phyloP scores from a whole-genome alignment of 441 rosid genomes.

The Pelargonium australe region DNA sequence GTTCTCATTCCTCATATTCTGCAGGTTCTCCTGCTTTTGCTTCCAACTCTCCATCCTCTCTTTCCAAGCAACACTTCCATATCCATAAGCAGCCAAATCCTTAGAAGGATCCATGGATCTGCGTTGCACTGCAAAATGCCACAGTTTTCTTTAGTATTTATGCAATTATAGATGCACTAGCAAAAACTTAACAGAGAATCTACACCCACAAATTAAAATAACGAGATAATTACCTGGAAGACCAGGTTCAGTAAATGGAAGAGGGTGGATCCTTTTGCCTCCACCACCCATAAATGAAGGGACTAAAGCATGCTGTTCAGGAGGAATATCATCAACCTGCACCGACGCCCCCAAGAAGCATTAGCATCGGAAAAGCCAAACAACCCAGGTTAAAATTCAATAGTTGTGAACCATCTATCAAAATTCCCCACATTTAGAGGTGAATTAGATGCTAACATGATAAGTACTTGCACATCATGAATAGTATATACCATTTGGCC shows the following conservation, averaged over 20 bases:
- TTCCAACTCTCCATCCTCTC: slow-evolving; percentile 59
- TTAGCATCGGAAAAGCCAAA: background rate
- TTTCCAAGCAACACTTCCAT: slow-evolving; percentile 74
- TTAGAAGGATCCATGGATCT: slow-evolving; percentile 63
- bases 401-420: background rate
- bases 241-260: slow-evolving; percentile 27
- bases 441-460: too few species aligned
- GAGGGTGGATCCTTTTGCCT: slow-evolving; percentile 31
- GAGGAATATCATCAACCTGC: slow-evolving; percentile 36
- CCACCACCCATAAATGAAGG: slow-evolving; percentile 29
- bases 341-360: slow-evolving; percentile 1
- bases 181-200: background rate
- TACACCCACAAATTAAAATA: background rate
- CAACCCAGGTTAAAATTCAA: background rate
- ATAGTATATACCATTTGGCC: slow-evolving; percentile 31
- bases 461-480: too few species aligned
- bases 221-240: slow-evolving; percentile 20
- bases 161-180: background rate
- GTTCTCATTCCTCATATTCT: slow-evolving; percentile 29
- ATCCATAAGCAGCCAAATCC: slow-evolving; percentile 67
- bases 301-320: slow-evolving; percentile 41
- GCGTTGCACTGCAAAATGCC: slow-evolving; percentile 35
- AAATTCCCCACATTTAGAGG: too few species aligned
- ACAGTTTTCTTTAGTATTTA: background rate
- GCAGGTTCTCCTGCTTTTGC: slow-evolving; percentile 42